These are phyloP conservation scores for Pelargonium citronellum DNA, from an alignment of 441 rosid species.

Conservation along the genomic window DNA sequence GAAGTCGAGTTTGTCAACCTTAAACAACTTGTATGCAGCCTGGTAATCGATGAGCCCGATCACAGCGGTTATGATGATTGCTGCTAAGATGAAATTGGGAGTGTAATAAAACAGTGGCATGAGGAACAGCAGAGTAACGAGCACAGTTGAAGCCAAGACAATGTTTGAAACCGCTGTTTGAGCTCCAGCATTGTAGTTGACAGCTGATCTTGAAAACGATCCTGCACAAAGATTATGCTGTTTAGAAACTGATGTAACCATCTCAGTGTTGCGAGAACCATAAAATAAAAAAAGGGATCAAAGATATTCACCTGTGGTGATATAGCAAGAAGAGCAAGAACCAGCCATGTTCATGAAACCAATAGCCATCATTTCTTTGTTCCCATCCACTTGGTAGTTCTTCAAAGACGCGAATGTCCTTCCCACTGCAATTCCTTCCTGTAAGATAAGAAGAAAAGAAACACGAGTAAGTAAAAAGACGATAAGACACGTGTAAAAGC, in stretches of 20 bases:
- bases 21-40: conserved; percentile 66
- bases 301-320: conserved; percentile 61
- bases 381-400: conserved; percentile 90
- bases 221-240: background rate
- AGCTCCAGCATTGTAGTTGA: conserved; percentile 93
- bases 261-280: no score
- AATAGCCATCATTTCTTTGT: conserved; percentile 97
- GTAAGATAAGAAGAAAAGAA: background rate
- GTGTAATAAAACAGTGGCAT: conserved; percentile 94
- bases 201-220: conserved; percentile 18
- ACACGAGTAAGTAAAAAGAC: background rate
- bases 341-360: conserved; percentile 66
- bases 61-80: conserved; percentile 90
- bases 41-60: conserved; percentile 79
- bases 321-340: conserved; percentile 56
- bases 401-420: conserved; percentile 84
- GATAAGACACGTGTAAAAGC: no score
- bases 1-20: conserved; percentile 92
- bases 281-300: background rate
- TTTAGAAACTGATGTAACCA: background rate
- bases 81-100: conserved; percentile 71
- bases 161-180: conserved; percentile 77
- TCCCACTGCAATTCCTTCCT: conserved; percentile 99
- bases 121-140: conserved; percentile 74
- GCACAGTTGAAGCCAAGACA: conserved; percentile 74